Conservation (phyloP, 148 eudicot genomes). For the Cornus controversa region DNA sequence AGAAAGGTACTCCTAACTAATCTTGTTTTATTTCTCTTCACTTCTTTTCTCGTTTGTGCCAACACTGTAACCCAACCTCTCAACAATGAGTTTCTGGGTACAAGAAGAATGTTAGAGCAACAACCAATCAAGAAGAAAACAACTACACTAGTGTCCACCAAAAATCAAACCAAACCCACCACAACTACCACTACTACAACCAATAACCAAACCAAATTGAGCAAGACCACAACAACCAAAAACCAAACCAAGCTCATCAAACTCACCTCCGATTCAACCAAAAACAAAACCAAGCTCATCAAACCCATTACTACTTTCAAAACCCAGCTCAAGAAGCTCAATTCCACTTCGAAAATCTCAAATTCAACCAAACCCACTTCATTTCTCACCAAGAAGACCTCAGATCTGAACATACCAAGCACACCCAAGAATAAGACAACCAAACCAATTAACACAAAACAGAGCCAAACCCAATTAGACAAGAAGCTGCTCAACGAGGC, state of each 20-base stretch:
- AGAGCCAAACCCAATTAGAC: slow-evolving; percentile 11
- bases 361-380: slow-evolving; percentile 36
- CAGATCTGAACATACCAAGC: slow-evolving; percentile 49
- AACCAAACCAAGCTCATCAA: slow-evolving; percentile 49
- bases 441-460: slow-evolving; percentile 30
- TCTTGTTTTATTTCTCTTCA: slow-evolving; percentile 22
- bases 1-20: slow-evolving; percentile 38
- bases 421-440: slow-evolving; percentile 42
- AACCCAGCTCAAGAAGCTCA: slow-evolving; percentile 52
- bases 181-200: slow-evolving; percentile 17
- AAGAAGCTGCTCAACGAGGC: not conserved
- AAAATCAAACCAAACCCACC: slow-evolving; percentile 46
- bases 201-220: slow-evolving; percentile 42
- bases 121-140: slow-evolving; percentile 35
- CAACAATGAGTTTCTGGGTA: slow-evolving; percentile 4
- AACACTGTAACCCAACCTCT: slow-evolving; percentile 10
- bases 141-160: slow-evolving; percentile 6
- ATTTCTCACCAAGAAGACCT: slow-evolving; percentile 28
- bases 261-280: slow-evolving; percentile 25
- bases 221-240: slow-evolving; percentile 20
- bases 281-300: slow-evolving; percentile 42
- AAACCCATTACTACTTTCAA: slow-evolving; percentile 32
- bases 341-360: slow-evolving; percentile 48
- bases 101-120: slow-evolving; percentile 26
- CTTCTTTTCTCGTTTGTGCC: slow-evolving; percentile 28